Base-by-base conservation (phyloP, 2,329 filamentous ascomycete species). In the Epicoccum sorghinum region DNA sequence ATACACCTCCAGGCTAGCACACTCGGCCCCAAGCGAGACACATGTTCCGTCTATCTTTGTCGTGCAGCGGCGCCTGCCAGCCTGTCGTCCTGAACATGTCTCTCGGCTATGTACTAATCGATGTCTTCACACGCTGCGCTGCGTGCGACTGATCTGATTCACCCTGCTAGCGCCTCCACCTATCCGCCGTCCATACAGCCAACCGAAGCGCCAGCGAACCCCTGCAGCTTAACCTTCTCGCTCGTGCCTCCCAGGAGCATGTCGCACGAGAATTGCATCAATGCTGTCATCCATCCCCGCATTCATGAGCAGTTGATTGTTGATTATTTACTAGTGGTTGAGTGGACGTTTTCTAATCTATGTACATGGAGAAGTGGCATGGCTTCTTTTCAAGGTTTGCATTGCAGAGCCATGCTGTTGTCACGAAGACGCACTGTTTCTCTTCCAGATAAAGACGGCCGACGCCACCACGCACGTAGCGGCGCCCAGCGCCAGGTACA, bases 401-500 rank as follows among this genome's bases (percentile, higher is more conserved):
- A 2, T 37, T n/a, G 14, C 23, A 25, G 7, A 9, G 14, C 14
- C 7, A 13, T 30, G 32, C 10, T 47, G 57, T 23, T 8, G 10
- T 36, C 52, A 62, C 25, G 48, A 46, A 36, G 58, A 57, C 45
- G 59, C 36, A 25, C 60, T 63, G 47, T 74, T 78, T 61, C 77
- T 77, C 68, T 80, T 83, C 85, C 85, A 88, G 36, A 87, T 83
- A 67, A 85, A 82, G 7, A 82, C 78, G 7, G 83, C 81, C 8
- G 83, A 85, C 5, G 81, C 83, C 10, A 79, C 82, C 10, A 83
- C 84, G 62, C 82, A 85, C 36, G 84, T 79, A 7, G 83, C 80
- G 6, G 91, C 93, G 0, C 90, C 91, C 4, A 96, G 78, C 2
- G 91, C 91, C 67, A 98, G 85, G 67, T 96, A 96, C 68, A 96